Conservation (phyloP, 805 yeast species). For the Starmera dryadoides region DNA sequence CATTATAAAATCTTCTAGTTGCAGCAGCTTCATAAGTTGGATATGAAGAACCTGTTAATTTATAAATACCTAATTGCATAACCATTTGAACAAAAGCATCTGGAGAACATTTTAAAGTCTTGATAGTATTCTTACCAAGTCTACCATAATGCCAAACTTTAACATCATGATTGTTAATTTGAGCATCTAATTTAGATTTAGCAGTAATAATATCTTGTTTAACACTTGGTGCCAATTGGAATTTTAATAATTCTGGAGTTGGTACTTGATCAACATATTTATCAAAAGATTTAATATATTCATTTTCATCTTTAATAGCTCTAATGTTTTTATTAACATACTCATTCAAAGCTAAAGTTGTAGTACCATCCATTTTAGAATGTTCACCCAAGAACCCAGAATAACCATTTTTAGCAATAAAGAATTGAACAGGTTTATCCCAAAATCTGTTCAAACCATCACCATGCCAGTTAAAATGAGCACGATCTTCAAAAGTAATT, state of each 20-base stretch:
- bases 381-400: constrained; percentile 96
- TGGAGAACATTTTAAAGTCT: constrained; percentile 79
- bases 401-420: constrained; percentile 73
- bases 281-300: constrained; percentile 13
- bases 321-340: constrained; percentile 52
- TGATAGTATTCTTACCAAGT: constrained; percentile 81
- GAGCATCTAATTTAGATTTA: constrained; percentile 42
- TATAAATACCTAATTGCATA: constrained; percentile 85
- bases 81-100: constrained; percentile 91
- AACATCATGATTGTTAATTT: constrained; percentile 58
- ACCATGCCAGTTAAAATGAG: constrained; percentile 92
- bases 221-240: constrained; percentile 51
- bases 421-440: constrained; percentile 86
- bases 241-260: constrained; percentile 30
- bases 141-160: constrained; percentile 76
- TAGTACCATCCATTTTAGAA: constrained; percentile 97
- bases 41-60: constrained; percentile 67
- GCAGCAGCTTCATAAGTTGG: constrained; percentile 97
- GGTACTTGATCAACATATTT: not conserved
- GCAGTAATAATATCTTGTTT: constrained; percentile 50
- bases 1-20: constrained; percentile 79
- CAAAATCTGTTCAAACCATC: constrained; percentile 84
- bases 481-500: constrained; percentile 72
- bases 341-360: constrained; percentile 84
- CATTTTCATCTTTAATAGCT: constrained; percentile 31